phyloP scores from a whole-genome alignment of 192 early-diverging fungal species.

The Podila epigama region DNA sequence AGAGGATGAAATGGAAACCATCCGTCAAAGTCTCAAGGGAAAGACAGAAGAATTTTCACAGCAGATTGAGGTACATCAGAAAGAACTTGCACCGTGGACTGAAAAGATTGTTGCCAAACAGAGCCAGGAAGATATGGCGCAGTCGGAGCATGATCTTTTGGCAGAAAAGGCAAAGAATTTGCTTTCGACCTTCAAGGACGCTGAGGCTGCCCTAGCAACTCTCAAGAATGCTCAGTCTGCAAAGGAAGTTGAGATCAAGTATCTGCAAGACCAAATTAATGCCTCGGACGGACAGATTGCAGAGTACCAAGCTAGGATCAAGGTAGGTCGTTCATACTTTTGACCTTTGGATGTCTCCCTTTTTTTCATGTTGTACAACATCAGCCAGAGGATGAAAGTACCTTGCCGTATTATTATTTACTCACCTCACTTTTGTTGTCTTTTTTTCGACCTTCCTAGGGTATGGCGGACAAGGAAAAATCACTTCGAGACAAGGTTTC shows the following conservation, averaged over 20 bases:
- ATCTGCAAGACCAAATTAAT: slow-evolving; percentile 50
- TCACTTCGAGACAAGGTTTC: slow-evolving; percentile 23
- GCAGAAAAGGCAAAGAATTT: slow-evolving; percentile 66
- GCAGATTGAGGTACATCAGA: slow-evolving; percentile 86
- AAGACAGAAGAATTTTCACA: slow-evolving; percentile 87
- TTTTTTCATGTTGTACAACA: too few relatives aligned
- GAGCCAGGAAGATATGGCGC: slow-evolving; percentile 76
- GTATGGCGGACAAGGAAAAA: slow-evolving; percentile 20
- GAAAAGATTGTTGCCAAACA: slow-evolving; percentile 82
- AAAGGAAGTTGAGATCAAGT: slow-evolving; percentile 51
- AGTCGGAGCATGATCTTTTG: slow-evolving; percentile 83
- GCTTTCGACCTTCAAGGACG: slow-evolving; percentile 63
- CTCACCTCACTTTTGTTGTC: background rate
- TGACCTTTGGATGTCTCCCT: too few relatives aligned
- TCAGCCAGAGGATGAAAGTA: too few relatives aligned
- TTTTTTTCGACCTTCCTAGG: background rate
- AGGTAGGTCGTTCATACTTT: too few relatives aligned
- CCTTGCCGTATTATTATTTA: too few relatives aligned
- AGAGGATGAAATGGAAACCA: slow-evolving; percentile 76
- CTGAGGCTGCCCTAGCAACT: slow-evolving; percentile 52
- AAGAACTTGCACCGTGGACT: slow-evolving; percentile 84
- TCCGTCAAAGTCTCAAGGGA: slow-evolving; percentile 75
- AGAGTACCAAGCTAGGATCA: slow-evolving; percentile 41
- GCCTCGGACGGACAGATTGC: slow-evolving; percentile 39
- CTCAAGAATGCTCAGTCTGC: slow-evolving; percentile 49